phyloP scores from a whole-genome alignment of 1,284 basidiomycete genomes.

The Cystobasidium slooffiae region DNA sequence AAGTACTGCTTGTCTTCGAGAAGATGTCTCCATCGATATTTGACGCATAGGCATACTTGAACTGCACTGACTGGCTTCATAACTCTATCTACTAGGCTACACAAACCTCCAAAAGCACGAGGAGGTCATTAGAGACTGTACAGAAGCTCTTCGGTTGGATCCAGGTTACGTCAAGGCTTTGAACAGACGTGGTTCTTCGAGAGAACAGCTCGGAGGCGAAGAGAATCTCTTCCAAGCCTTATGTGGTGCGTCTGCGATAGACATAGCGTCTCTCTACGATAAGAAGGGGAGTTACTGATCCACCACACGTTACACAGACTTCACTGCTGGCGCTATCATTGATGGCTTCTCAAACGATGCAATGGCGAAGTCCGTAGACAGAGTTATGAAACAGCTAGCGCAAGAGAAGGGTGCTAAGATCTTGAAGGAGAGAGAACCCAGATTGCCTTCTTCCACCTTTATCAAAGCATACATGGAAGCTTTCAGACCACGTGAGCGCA shows the following conservation, averaged over 20 bases:
- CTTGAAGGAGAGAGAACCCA: slow-evolving; percentile 70
- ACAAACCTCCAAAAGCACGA: slow-evolving; percentile 85
- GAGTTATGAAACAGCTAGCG: slow-evolving; percentile 85
- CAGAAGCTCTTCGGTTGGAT: slow-evolving; percentile 84
- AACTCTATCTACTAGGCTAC: slow-evolving; percentile 66
- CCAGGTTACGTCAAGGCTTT: slow-evolving; percentile 90
- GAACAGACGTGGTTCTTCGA: slow-evolving; percentile 85
- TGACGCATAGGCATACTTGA: background rate
- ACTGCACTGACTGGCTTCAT: background rate
- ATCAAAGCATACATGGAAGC: slow-evolving; percentile 96
- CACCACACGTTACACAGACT: slow-evolving; percentile 66
- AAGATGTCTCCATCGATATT: background rate
- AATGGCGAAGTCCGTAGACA: slow-evolving; percentile 82
- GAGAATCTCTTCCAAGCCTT: slow-evolving; percentile 68
- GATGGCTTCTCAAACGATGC: slow-evolving; percentile 85
- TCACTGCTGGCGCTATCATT: slow-evolving; percentile 91
- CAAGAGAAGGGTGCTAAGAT: slow-evolving; percentile 65
- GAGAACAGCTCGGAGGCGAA: slow-evolving; percentile 75
- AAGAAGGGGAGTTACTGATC: background rate
- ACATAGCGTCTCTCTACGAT: background rate
- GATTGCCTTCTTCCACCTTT: slow-evolving; percentile 88
- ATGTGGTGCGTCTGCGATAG: slow-evolving; percentile 64
- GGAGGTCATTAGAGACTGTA: slow-evolving; percentile 86
- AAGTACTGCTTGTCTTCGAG: slow-evolving; percentile 53
- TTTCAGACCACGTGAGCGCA: slow-evolving; percentile 66